These are phyloP conservation scores for Digitaria exilis DNA, from an alignment of 202 grass and related monocot genomes.

Conservation along the genomic window DNA sequence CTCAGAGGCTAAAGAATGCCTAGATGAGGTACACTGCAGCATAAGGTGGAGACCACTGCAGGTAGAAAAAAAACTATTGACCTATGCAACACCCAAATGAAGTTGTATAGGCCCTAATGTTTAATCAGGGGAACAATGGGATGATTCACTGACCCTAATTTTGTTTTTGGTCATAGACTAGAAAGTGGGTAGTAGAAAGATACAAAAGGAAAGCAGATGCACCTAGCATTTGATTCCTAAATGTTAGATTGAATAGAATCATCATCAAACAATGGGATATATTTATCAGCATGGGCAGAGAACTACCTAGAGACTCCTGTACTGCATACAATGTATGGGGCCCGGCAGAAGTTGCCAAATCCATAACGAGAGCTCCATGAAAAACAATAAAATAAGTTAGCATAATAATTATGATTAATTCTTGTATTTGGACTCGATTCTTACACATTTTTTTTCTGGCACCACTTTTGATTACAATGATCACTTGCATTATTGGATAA, in stretches of 20 bases:
- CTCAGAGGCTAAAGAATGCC: slow-evolving; percentile 42
- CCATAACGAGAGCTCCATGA: background rate
- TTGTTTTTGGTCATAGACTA: slow-evolving; percentile 53
- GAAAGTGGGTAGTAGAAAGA: slow-evolving; percentile 48
- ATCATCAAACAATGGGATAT: slow-evolving; percentile 23
- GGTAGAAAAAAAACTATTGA: slow-evolving; percentile 59
- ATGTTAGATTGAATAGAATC: slow-evolving; percentile 40
- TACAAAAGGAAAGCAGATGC: slow-evolving; percentile 31
- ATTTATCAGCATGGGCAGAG: slow-evolving; percentile 14
- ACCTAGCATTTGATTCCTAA: slow-evolving; percentile 41
- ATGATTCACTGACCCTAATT: slow-evolving; percentile 53
- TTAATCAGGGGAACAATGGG: slow-evolving; percentile 44
- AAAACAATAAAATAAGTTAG: background rate
- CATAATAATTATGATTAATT: background rate
- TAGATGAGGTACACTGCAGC: slow-evolving; percentile 49
- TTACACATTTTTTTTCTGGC: background rate
- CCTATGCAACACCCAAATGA: slow-evolving; percentile 59
- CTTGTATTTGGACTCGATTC: slow-evolving; percentile 21
- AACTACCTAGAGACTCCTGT: slow-evolving; percentile 22
- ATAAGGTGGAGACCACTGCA: slow-evolving; percentile 76
- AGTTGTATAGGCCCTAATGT: slow-evolving; percentile 56
- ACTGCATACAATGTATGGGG: slow-evolving; percentile 20
- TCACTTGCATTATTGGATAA: slow-evolving; percentile 16
- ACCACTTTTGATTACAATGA: no score
- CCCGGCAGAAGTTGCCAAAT: background rate